phyloP scores from a whole-genome alignment of 1,284 basidiomycete genomes.

The Rhodotorula sp. region DNA sequence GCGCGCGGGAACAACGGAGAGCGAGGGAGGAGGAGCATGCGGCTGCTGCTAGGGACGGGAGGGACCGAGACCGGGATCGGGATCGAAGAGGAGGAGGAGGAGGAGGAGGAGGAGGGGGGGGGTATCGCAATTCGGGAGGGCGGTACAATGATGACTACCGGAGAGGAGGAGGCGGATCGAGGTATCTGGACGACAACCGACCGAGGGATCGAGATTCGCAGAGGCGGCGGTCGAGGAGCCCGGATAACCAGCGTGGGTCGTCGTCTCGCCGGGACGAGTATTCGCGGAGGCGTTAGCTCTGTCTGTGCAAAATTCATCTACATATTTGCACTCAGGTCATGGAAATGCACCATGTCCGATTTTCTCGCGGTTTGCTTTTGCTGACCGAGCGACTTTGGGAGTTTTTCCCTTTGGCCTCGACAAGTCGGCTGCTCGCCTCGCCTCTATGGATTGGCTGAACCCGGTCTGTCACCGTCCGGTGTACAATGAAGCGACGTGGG shows the following conservation, averaged over 20 bases:
- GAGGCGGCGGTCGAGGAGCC: neutral
- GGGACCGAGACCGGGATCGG: neutral
- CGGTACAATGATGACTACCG: neutral
- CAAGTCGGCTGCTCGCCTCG: neutral
- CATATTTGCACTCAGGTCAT: too few species aligned
- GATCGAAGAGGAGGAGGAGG: constrained; percentile 2
- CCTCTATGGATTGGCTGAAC: constrained; percentile 36
- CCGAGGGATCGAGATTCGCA: neutral
- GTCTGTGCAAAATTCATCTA: neutral
- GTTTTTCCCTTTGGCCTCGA: neutral
- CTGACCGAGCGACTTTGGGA: neutral
- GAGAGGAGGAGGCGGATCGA: neutral
- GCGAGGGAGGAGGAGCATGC: neutral
- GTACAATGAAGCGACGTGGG: constrained; percentile 66
- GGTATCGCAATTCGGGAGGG: too few species aligned
- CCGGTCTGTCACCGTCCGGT: constrained; percentile 59
- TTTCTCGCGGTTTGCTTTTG: too few species aligned
- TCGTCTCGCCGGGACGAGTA: neutral
- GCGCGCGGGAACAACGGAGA: constrained; percentile 4
- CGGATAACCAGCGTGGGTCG: neutral
- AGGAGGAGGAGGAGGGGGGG: neutral
- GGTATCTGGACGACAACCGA: neutral
- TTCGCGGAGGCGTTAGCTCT: neutral
- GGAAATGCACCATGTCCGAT: too few species aligned
- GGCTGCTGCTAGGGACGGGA: constrained; percentile 1